A percentile compares a stretch with the other conserved stretches of the same genome.
phyloP scores from a whole-genome alignment of 441 rosid genomes.

The Omphalea diandra region DNA sequence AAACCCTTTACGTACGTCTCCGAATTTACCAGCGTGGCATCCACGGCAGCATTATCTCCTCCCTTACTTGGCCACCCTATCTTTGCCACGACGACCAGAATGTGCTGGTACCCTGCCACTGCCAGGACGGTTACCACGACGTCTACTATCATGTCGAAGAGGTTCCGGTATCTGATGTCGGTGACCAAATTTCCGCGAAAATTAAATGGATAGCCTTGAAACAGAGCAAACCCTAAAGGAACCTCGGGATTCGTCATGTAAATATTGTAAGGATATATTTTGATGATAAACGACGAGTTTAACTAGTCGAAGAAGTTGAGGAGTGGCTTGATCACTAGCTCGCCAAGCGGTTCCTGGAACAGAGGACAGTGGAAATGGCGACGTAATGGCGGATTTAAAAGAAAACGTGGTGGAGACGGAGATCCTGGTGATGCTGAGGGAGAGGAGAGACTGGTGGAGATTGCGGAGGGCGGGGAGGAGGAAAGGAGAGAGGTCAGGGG shows the following conservation, averaged over 20 bases:
- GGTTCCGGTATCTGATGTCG: conserved; percentile 72
- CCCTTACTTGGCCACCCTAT: conserved; percentile 89
- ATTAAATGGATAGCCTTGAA: conserved; percentile 67
- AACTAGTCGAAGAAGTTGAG: conserved; percentile 56
- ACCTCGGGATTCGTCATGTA: conserved; percentile 59
- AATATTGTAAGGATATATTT: conserved; percentile 73
- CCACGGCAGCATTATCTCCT: conserved; percentile 49
- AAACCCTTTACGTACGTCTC: conserved; percentile 68
- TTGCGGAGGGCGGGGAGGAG: conserved; percentile 69
- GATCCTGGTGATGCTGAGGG: conserved; percentile 54
- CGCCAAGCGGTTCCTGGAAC: conserved; percentile 64
- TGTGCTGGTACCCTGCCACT: conserved; percentile 66
- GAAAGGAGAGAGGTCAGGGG: conserved; percentile 41
- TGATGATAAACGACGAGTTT: conserved; percentile 77
- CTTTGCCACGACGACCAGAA: conserved; percentile 72
- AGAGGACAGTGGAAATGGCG: conserved; percentile 82
- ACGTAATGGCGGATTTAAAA: conserved; percentile 55
- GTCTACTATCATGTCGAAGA: conserved; percentile 88
- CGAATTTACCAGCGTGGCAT: conserved; percentile 57
- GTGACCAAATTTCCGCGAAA: conserved; percentile 75
- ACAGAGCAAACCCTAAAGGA: conserved; percentile 78
- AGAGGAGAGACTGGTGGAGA: conserved; percentile 47
- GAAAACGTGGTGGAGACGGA: conserved; percentile 82
- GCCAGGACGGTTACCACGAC: conserved; percentile 65
- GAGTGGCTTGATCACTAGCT: conserved; percentile 56